Evolutionary conservation across 345 rosid genomes (phyloP).

Genomic region (Eucalyptus shirleyi): DNA sequence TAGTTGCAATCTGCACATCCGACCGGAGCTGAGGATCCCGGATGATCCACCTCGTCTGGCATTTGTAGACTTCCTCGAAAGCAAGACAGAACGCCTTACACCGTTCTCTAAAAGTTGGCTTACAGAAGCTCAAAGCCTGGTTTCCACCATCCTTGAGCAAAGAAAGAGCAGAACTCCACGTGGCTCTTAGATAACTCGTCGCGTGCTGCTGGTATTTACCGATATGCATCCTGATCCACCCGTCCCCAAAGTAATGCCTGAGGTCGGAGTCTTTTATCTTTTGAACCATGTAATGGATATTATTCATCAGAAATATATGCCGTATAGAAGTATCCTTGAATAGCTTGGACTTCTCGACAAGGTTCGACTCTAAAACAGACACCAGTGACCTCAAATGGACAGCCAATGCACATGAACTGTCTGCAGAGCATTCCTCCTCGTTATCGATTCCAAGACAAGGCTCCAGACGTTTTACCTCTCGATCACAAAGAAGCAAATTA

Average conservation of each 20-base stretch:
- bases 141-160: constrained; percentile 24
- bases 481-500: constrained; percentile 36
- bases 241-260: constrained; percentile 57
- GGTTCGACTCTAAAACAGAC: constrained; percentile 37
- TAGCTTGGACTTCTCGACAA: constrained; percentile 32
- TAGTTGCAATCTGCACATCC: constrained; percentile 51
- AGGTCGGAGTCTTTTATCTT: constrained; percentile 64
- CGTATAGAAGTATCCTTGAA: constrained; percentile 37
- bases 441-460: constrained; percentile 5
- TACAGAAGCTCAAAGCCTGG: background rate
- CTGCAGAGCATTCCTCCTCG: constrained; percentile 17
- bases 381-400: constrained; percentile 30
- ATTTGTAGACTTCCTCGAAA: constrained; percentile 59
- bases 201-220: constrained; percentile 52
- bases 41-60: constrained; percentile 48
- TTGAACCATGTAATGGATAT: constrained; percentile 63
- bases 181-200: constrained; percentile 43
- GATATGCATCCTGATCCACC: constrained; percentile 64
- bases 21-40: constrained; percentile 60
- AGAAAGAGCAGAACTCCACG: constrained; percentile 56
- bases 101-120: constrained; percentile 24
- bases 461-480: constrained; percentile 14
- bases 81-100: constrained; percentile 43
- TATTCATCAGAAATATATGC: constrained; percentile 58
- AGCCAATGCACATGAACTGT: constrained; percentile 42